phyloP scores from a whole-genome alignment of 352 stramenopile species.

The Globisporangium polare region DNA sequence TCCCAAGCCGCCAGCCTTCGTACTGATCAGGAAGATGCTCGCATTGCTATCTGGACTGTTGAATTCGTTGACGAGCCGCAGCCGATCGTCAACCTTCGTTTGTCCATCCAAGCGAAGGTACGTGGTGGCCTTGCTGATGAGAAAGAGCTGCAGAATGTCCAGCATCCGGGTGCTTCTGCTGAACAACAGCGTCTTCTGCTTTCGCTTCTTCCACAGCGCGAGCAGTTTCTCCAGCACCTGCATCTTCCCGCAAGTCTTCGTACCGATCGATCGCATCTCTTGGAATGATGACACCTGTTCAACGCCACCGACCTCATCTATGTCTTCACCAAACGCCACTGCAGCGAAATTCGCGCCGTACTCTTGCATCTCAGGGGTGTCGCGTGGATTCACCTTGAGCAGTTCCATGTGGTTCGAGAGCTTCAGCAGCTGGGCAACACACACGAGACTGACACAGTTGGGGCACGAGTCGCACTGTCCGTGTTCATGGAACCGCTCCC shows the following conservation, averaged over 20 bases:
- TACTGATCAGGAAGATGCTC: conserved; percentile 78
- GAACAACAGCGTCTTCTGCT: conserved; percentile 69
- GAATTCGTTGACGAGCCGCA: conserved; percentile 73
- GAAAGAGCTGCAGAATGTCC: conserved; percentile 74
- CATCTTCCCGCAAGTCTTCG: conserved; percentile 80
- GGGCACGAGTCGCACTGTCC: conserved; percentile 56
- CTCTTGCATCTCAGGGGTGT: conserved; percentile 44
- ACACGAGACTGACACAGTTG: conserved; percentile 69
- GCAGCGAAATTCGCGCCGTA: conserved; percentile 53
- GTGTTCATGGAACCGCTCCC: conserved; percentile 56
- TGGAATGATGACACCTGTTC: conserved; percentile 56
- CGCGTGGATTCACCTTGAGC: conserved; percentile 65
- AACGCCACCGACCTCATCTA: conserved; percentile 50
- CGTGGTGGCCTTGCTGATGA: conserved; percentile 56
- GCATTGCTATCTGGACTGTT: conserved; percentile 52
- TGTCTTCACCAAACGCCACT: conserved; percentile 51
- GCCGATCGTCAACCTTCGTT: conserved; percentile 70
- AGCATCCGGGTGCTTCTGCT: conserved; percentile 80
- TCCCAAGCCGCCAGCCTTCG: conserved; percentile 64
- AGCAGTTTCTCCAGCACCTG: conserved; percentile 70
- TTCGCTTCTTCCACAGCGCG: conserved; percentile 54
- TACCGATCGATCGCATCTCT: conserved; percentile 51
- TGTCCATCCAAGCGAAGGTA: conserved; percentile 68
- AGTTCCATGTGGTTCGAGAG: conserved; percentile 80
- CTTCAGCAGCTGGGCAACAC: conserved; percentile 72